Conservation (phyloP, 371 early-diverging fungal genomes). For the Mucor sp. region DNA sequence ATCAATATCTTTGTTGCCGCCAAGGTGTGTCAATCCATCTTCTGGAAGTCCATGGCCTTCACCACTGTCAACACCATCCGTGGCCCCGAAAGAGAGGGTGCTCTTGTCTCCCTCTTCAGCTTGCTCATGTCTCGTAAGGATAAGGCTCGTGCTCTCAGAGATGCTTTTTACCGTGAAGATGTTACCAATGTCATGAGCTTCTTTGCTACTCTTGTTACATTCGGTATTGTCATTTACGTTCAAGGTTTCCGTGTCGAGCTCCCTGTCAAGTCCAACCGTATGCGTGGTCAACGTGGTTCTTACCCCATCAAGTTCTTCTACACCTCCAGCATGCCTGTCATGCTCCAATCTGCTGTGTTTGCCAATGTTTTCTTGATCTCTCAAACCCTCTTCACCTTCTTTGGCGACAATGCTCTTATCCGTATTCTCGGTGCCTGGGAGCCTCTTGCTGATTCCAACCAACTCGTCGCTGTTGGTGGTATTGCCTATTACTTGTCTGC, state of each 20-base stretch:
- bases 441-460: constrained; percentile 80
- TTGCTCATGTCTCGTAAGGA: constrained; percentile 94
- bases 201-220: constrained; percentile 88
- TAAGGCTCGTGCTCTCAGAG: constrained; percentile 98
- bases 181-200: constrained; percentile 97
- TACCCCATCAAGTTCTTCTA: constrained; percentile 99
- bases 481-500: constrained; percentile 98
- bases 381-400: constrained; percentile 94
- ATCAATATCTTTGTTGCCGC: constrained; percentile 99
- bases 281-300: constrained; percentile 96
- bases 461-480: constrained; percentile 92
- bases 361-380: constrained; percentile 97
- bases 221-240: constrained; percentile 97
- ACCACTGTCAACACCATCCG: constrained; percentile 96
- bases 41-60: constrained; percentile 99
- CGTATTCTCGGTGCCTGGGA: constrained; percentile 98
- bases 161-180: constrained; percentile 97
- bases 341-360: constrained; percentile 98
- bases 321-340: constrained; percentile 99
- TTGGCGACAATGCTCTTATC: constrained; percentile 94
- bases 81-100: constrained; percentile 99
- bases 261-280: constrained; percentile 95
- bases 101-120: constrained; percentile 95
- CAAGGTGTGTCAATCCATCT: constrained; percentile 99
- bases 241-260: constrained; percentile 99